Evolutionary conservation across 495 filamentous ascomycete species (phyloP).

Genomic region (Physcia stellaris): DNA sequence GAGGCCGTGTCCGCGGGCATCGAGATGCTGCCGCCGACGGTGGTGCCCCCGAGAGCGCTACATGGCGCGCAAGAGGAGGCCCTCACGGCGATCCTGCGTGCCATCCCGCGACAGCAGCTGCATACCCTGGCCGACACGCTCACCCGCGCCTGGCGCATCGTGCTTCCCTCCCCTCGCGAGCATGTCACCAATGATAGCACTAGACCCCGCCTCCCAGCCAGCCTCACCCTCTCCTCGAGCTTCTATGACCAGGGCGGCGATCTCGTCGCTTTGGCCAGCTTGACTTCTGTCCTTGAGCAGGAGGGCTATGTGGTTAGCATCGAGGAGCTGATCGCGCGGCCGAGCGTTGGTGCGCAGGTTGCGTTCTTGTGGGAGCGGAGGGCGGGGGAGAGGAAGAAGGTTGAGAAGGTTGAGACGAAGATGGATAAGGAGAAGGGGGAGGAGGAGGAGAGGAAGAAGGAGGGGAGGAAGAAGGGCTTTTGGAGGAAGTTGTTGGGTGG

Average conservation of each 20-base stretch:
- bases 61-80: not conserved
- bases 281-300: slow-evolving; percentile 33
- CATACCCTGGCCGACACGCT: slow-evolving; percentile 33
- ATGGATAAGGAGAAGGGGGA: slow-evolving; percentile 1
- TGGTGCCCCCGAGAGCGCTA: slow-evolving; percentile 15
- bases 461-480: slow-evolving; percentile 1
- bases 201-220: slow-evolving; percentile 9
- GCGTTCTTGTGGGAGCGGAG: slow-evolving; percentile 19
- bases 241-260: slow-evolving; percentile 43
- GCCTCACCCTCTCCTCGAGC: slow-evolving; percentile 31
- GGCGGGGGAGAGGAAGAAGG: too few species aligned
- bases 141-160: slow-evolving; percentile 35
- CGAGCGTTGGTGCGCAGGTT: slow-evolving; percentile 37
- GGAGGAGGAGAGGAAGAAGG: not conserved
- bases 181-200: too few species aligned
- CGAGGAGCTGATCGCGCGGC: slow-evolving; percentile 36
- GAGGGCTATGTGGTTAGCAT: slow-evolving; percentile 35
- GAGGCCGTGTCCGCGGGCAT: slow-evolving; percentile 24
- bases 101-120: slow-evolving; percentile 17
- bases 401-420: not conserved
- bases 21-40: slow-evolving; percentile 22
- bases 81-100: not conserved
- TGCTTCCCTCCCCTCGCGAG: slow-evolving; percentile 30
- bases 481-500: not conserved
- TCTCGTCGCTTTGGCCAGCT: slow-evolving; percentile 35